A percentile compares a stretch with the other conserved stretches of the same genome.
These are phyloP conservation scores for Globisporangium spiculum DNA, from an alignment of 352 stramenopile genomes.

Conservation along the genomic window DNA sequence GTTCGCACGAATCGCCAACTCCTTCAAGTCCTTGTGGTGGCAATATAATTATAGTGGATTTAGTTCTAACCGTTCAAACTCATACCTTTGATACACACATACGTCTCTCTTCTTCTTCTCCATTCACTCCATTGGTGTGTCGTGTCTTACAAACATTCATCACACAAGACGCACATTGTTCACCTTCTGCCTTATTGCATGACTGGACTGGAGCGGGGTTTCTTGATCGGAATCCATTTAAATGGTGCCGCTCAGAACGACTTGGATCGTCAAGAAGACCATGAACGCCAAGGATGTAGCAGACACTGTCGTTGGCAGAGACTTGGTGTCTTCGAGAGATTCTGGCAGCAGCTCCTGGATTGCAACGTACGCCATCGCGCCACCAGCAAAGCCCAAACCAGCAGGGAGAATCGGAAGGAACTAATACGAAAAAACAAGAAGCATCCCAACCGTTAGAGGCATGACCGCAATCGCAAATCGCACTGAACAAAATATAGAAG, in stretches of 20 bases:
- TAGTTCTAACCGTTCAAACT: conserved; percentile 10
- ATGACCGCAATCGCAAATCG: background rate
- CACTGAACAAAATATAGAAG: background rate
- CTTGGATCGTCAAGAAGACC: conserved; percentile 81
- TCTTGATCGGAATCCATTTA: conserved; percentile 1
- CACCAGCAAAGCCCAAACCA: conserved; percentile 95
- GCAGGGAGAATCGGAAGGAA: conserved; percentile 95
- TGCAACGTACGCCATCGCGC: conserved; percentile 96
- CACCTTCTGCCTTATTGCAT: background rate
- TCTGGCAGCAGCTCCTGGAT: conserved; percentile 82
- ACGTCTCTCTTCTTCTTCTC: background rate
- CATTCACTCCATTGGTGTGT: background rate
- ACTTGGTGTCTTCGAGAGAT: conserved; percentile 85
- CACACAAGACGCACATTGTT: background rate
- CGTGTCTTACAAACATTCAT: background rate
- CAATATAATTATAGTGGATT: conserved; percentile 17
- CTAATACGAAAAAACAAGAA: conserved; percentile 28
- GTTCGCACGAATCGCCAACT: background rate
- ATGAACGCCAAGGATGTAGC: conserved; percentile 74
- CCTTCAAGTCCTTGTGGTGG: background rate
- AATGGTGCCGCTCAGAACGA: conserved; percentile 60
- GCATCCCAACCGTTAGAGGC: conserved; percentile 4
- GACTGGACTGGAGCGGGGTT: background rate
- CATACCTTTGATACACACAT: conserved; percentile 14
- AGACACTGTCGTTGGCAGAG: conserved; percentile 57